Evolutionary conservation across 2,329 filamentous ascomycete species (phyloP).

Genomic region (Pezizomycotina sp.): DNA sequence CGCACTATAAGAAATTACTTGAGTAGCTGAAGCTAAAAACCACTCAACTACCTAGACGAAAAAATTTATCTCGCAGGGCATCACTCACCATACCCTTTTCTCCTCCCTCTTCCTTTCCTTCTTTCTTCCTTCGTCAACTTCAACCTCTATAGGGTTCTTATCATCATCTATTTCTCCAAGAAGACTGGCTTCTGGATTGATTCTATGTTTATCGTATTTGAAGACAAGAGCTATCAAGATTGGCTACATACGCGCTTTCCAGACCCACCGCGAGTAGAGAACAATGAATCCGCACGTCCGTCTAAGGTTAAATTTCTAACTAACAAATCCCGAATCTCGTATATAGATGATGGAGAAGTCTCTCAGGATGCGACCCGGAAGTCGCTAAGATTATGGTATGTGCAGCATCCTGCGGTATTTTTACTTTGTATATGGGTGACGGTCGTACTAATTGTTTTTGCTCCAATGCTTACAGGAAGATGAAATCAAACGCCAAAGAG

Average conservation of each 20-base stretch:
- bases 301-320: conserved; percentile 2
- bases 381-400: conserved; percentile 91
- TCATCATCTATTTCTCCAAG: conserved; percentile 3
- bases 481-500: conserved; percentile 93
- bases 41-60: too few relatives aligned
- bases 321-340: conserved; percentile 27
- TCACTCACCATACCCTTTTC: conserved; percentile 16
- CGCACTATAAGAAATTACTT: too few relatives aligned
- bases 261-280: conserved; percentile 41
- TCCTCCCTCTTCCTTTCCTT: conserved; percentile 11
- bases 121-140: conserved; percentile 29
- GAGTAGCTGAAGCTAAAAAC: too few relatives aligned
- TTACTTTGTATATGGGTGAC: not conserved
- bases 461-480: conserved; percentile 44
- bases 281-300: conserved; percentile 29
- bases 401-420: conserved; percentile 15
- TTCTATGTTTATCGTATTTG: too few relatives aligned
- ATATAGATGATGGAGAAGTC: conserved; percentile 85
- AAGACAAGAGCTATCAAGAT: conserved; percentile 26
- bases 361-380: conserved; percentile 74
- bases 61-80: conserved; percentile 9
- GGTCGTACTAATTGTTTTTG: conserved; percentile 5
- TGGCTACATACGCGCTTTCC: conserved; percentile 38
- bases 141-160: not conserved
- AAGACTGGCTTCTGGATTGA: conserved; percentile 9